Evolutionary conservation across 169 alveolate genomes (phyloP), one percentile per base, ranked within the genome.

Genomic region (Besnoitia besnoiti): DNA sequence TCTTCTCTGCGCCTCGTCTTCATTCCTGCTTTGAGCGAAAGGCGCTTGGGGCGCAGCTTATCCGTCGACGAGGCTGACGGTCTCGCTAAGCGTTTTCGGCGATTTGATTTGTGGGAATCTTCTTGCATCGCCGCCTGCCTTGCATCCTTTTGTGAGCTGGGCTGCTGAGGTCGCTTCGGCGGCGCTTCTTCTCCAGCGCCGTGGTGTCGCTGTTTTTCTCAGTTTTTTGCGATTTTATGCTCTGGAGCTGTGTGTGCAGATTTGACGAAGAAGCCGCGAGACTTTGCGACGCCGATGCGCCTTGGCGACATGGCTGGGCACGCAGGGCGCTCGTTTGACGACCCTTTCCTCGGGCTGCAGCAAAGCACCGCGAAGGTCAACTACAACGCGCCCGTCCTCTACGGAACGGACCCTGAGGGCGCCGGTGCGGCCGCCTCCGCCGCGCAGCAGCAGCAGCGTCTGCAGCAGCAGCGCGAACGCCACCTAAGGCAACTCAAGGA

Each of bases 401-500:
- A 79, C 62, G 93, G 93, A 51, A 42, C 49, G 19, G 87, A 37
- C 61, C 61, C 61, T 7, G 87, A 77, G 59, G 59, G 59, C 33
- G 85, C 51, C n/a, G 85, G 90, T 0, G 93, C 93, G 10, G 93
- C 93, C 37, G 93, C 93, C 21, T 90, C 61, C 14, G 93, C 93
- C 10, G 93, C 94, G 61, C 73, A 90, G 49, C 93, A 90, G 90
- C 93, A 90, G 96, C 94, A 77, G 85, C 85, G 62, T 46, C 27
- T 61, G 75, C 93, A 90, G 67, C 93, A 90, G 85, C 95, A 95
- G 85, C 95, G 95, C 67, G 97, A 95, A 84, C 94, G 94, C 77
- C 98, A 96, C 90, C 91, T 95, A 77, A 92, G 95, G 51, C 87
- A 95, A 85, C 91, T 96, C 93, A 95, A 85, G 59, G 97, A 97